phyloP scores from a whole-genome alignment of 306 rosid genomes.

The Dryas octopetala region DNA sequence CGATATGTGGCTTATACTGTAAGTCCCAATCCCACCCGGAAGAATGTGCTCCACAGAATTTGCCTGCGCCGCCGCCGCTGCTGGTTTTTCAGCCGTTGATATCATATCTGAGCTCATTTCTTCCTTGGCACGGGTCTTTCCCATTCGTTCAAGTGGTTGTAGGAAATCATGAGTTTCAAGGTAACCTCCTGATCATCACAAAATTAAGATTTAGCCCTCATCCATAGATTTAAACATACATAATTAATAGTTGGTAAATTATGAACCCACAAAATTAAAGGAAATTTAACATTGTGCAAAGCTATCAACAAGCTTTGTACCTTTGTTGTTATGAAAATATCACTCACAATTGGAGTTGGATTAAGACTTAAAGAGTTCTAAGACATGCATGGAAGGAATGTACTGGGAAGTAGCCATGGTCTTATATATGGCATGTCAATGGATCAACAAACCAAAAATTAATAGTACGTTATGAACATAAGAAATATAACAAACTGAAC shows the following conservation, averaged over 20 bases:
- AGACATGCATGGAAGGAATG: too few relatives aligned
- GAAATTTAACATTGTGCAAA: too few relatives aligned
- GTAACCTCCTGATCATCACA: slow-evolving; percentile 55
- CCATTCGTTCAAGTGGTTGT: slow-evolving; percentile 74
- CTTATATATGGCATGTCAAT: background rate
- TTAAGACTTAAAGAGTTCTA: too few relatives aligned
- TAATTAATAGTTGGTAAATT: too few relatives aligned
- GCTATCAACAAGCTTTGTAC: too few relatives aligned
- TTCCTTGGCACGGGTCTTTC: slow-evolving; percentile 58
- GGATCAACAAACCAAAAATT: background rate
- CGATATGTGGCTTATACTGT: slow-evolving; percentile 82
- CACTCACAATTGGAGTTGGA: too few relatives aligned
- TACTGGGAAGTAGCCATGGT: too few relatives aligned
- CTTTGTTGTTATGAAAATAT: too few relatives aligned
- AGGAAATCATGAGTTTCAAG: slow-evolving; percentile 92
- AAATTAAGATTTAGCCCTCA: background rate
- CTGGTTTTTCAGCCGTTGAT: slow-evolving; percentile 46
- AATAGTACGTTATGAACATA: background rate
- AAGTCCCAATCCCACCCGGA: slow-evolving; percentile 97
- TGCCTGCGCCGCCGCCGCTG: slow-evolving; percentile 30
- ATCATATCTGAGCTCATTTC: slow-evolving; percentile 46
- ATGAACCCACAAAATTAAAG: too few relatives aligned
- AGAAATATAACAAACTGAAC: too few relatives aligned
- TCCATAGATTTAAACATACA: background rate
- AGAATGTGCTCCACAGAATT: slow-evolving; percentile 72